Percentiles rank a stretch among this genome's conserved stretches.
Evolutionary conservation across 768 basidiomycete species (phyloP).

Genomic region (Dacryopinax primogenitus): DNA sequence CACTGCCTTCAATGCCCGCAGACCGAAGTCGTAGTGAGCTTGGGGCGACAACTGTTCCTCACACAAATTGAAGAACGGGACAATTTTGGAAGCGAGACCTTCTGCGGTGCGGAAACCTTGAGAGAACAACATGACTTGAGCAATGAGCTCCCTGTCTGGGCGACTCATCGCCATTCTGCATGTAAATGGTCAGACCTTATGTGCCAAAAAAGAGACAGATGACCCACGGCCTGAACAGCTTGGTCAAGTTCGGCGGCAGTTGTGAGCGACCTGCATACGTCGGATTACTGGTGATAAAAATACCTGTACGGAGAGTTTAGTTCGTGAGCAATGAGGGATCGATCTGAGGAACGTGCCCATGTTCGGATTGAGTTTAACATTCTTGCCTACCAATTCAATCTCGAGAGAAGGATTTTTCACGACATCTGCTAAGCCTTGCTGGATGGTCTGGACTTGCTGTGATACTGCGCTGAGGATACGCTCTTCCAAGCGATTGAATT

Average conservation of each 20-base stretch:
- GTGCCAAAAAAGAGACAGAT: neutral
- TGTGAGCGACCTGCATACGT: slow-evolving; percentile 96
- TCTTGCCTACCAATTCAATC: slow-evolving; percentile 93
- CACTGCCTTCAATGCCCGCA: slow-evolving; percentile 93
- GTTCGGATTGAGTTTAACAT: slow-evolving; percentile 80
- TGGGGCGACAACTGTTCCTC: slow-evolving; percentile 94
- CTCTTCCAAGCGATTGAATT: slow-evolving; percentile 96
- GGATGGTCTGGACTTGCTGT: slow-evolving; percentile 97
- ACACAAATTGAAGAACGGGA: slow-evolving; percentile 98
- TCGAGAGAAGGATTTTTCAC: slow-evolving; percentile 75
- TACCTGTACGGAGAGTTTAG: slow-evolving; percentile 38
- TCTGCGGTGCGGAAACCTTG: slow-evolving; percentile 99
- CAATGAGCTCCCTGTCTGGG: slow-evolving; percentile 95
- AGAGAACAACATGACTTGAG: slow-evolving; percentile 98
- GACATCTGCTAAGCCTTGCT: slow-evolving; percentile 79
- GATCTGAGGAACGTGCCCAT: slow-evolving; percentile 46
- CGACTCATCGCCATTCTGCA: slow-evolving; percentile 96
- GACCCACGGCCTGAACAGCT: slow-evolving; percentile 82
- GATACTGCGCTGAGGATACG: slow-evolving; percentile 96
- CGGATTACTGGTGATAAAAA: slow-evolving; percentile 98
- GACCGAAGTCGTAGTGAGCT: slow-evolving; percentile 97
- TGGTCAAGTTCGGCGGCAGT: slow-evolving; percentile 74
- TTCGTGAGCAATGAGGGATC: neutral
- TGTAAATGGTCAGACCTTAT: slow-evolving; percentile 12
- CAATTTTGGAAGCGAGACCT: slow-evolving; percentile 92